Base-by-base conservation (phyloP, 768 basidiomycete genomes). In the Pulveroboletus frians region DNA sequence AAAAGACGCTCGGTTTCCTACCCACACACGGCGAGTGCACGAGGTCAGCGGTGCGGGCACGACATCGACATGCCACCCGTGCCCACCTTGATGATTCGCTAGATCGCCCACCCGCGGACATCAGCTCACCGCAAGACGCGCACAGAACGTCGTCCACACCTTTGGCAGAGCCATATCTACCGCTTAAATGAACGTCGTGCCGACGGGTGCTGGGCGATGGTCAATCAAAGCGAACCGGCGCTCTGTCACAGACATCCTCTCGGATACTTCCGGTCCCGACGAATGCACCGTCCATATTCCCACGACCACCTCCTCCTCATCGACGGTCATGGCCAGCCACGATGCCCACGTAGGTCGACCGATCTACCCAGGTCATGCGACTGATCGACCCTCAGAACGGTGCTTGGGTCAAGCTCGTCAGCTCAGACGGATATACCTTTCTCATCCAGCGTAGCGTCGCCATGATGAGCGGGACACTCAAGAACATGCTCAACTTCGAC, bases 1-100 rank as follows among this genome's bases (percentile, higher is more conserved):
- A 95, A 85, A 14, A 99, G 85, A 29, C 96, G 81, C 69, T 98
- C 94, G 30, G 96, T 99, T 79, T 98, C 96, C 95, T 98, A 60
- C 23, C 38, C 39, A 42, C 39, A 48, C 50, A 58, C 47, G 17
- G 36, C 51, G 40, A 52, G 49, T 49, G 46, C 42, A 50, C 43
- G 40, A 53, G 21, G 47, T 65, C 47, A 65, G 61, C 50, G 17
- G 53, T 50, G 59, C 32, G 47, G 50, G 40, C 50, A 54, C 60
- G 57, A 62, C 50, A 36, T 41, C 55, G 42, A 43, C 55, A 51
- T 40, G 44, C 32, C 29, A 37, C 41, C 43, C 17, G 37, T 15
- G 40, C 39, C 46, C 53, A 76, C 76, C 76, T 77, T 77, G 67
- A 77, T 78, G 66, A 77, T 77, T 47, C 76, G 73, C 76, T 77